These are phyloP conservation scores for Beauveria sp. DNA, from an alignment of 2,329 filamentous ascomycete species.

Conservation along the genomic window DNA sequence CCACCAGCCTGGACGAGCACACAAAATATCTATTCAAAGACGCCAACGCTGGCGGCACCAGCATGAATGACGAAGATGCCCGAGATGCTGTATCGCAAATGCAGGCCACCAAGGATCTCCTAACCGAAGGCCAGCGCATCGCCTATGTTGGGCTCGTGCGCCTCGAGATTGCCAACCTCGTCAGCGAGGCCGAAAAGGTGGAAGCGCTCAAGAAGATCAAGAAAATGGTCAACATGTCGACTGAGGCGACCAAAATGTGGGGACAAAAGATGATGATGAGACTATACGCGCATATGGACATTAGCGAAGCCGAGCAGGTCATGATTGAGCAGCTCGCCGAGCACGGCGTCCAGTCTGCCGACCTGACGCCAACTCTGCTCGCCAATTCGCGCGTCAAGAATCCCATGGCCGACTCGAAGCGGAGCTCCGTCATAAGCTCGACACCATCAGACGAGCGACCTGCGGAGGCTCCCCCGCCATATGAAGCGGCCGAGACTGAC, in stretches of 20 bases:
- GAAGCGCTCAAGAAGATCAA: constrained; percentile 58
- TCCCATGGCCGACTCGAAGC: constrained; percentile 58
- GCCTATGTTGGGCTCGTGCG: constrained; percentile 90
- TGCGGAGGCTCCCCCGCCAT: constrained; percentile 49
- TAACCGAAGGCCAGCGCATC: constrained; percentile 92
- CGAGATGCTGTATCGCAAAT: constrained; percentile 84
- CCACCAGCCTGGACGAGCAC: constrained; percentile 94
- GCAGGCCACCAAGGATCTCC: constrained; percentile 88
- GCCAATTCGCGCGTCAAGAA: constrained; percentile 90
- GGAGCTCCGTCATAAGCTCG: constrained; percentile 14
- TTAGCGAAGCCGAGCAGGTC: constrained; percentile 81
- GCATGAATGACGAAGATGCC: constrained; percentile 68
- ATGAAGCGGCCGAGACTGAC: constrained; percentile 56
- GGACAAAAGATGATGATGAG: constrained; percentile 97
- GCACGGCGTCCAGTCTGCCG: constrained; percentile 78
- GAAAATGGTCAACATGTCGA: constrained; percentile 61
- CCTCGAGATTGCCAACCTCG: constrained; percentile 71
- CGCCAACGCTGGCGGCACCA: constrained; percentile 48
- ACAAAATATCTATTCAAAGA: constrained; percentile 93
- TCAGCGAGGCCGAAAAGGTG: constrained; percentile 57
- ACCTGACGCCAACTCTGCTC: constrained; percentile 81
- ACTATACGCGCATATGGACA: constrained; percentile 93
- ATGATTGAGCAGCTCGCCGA: constrained; percentile 98
- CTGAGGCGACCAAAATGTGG: constrained; percentile 89
- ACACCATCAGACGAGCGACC: constrained; percentile 34